A percentile compares a stretch with the other conserved stretches of the same genome.
Evolutionary conservation across 768 basidiomycete species (phyloP).

Genomic region (Clavulina sp.): DNA sequence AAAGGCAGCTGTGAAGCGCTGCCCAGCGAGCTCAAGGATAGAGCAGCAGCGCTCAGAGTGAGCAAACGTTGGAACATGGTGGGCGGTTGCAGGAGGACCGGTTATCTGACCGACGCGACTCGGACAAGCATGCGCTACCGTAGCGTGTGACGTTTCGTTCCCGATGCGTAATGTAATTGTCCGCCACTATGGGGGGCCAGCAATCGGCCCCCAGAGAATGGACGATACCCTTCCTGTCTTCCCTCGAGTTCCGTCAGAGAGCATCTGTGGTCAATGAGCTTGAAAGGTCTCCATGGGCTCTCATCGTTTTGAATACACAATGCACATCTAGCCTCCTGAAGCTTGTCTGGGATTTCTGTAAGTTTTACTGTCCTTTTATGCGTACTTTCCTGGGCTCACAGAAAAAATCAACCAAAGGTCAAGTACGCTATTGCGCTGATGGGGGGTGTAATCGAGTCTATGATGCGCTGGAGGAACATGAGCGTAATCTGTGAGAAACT

Average conservation of each 20-base stretch:
- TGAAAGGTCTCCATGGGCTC: slow-evolving; percentile 21
- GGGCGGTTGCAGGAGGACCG: background rate
- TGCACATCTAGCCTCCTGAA: slow-evolving; percentile 47
- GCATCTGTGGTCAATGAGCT: background rate
- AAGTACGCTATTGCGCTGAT: slow-evolving; percentile 49
- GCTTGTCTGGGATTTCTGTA: slow-evolving; percentile 33
- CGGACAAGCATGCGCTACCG: background rate
- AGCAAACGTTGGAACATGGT: background rate
- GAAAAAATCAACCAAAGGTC: slow-evolving; percentile 19
- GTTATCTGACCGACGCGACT: background rate
- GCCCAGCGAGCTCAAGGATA: background rate
- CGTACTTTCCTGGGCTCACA: slow-evolving; percentile 15
- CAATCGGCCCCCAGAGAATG: background rate
- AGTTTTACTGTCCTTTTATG: slow-evolving; percentile 6
- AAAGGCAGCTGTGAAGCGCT: background rate
- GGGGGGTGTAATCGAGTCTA: slow-evolving; percentile 76
- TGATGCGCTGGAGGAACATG: slow-evolving; percentile 26
- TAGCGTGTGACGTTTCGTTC: too few relatives aligned
- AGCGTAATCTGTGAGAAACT: background rate
- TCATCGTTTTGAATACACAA: slow-evolving; percentile 85
- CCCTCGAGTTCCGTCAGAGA: too few relatives aligned
- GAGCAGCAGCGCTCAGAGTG: background rate
- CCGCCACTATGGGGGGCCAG: too few relatives aligned
- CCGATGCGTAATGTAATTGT: too few relatives aligned
- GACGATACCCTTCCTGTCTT: background rate